These are phyloP conservation scores for Ceratocystis eucalypticola DNA, from an alignment of 2,329 filamentous ascomycete species.

Conservation along the genomic window DNA sequence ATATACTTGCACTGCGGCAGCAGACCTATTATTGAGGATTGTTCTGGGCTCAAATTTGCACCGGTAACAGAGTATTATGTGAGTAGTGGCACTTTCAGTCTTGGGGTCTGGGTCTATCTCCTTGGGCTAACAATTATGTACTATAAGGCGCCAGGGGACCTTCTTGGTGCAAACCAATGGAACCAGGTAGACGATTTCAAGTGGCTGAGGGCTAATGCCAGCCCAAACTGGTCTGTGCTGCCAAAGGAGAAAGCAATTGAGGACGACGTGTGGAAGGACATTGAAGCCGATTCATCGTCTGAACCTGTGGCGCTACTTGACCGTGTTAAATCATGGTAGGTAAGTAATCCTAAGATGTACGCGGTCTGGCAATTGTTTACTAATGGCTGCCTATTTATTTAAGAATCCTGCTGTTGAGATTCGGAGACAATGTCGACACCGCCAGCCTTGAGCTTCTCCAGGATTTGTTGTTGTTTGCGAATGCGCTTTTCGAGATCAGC, in stretches of 20 bases:
- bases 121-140: constrained; percentile 11
- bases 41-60: constrained; percentile 63
- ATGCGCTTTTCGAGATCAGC: constrained; percentile 50
- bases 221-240: constrained; percentile 75
- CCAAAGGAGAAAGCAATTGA: constrained; percentile 44
- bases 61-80: constrained; percentile 58
- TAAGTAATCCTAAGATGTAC: not conserved
- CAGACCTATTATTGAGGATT: constrained; percentile 89
- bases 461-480: constrained; percentile 44
- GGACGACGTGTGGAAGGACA: constrained; percentile 53
- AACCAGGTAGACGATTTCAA: constrained; percentile 93
- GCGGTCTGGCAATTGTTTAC: not conserved
- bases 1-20: constrained; percentile 73
- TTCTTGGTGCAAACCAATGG: constrained; percentile 53
- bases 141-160: constrained; percentile 7
- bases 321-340: not conserved
- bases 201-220: constrained; percentile 76
- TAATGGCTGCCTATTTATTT: not conserved
- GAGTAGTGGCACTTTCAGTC: constrained; percentile 19
- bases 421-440: constrained; percentile 31
- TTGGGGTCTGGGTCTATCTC: not conserved
- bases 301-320: not conserved
- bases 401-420: constrained; percentile 10
- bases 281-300: constrained; percentile 40
- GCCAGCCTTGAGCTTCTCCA: constrained; percentile 41